Conservation (phyloP, 352 stramenopile genomes). For the Bremia lactucae region DNA sequence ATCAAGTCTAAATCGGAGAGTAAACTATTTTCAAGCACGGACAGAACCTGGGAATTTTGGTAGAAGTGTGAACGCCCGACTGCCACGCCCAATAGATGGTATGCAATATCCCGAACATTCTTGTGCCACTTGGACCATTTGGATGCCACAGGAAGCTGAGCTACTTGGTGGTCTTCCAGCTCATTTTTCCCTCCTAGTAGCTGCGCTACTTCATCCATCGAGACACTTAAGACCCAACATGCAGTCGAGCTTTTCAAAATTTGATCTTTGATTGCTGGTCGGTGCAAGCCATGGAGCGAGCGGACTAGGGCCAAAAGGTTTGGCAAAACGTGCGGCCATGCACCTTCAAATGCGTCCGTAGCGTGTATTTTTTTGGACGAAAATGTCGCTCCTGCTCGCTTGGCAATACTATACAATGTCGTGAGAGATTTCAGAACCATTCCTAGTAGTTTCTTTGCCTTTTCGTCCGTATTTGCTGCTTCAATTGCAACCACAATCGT, state of each 20-base stretch:
- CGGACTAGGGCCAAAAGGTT: conserved; percentile 52
- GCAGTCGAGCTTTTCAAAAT: conserved; percentile 44
- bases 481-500: conserved; percentile 50
- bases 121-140: conserved; percentile 78
- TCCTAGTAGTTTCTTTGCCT: conserved; percentile 32
- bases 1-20: conserved; percentile 51
- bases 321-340: conserved; percentile 60
- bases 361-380: conserved; percentile 10
- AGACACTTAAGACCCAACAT: conserved; percentile 60
- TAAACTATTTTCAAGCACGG: conserved; percentile 49
- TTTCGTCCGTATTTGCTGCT: conserved; percentile 20
- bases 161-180: conserved; percentile 55
- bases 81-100: conserved; percentile 64
- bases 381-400: conserved; percentile 29
- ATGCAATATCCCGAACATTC: conserved; percentile 67
- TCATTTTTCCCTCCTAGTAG: conserved; percentile 65
- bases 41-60: conserved; percentile 27
- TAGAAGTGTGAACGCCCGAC: conserved; percentile 45
- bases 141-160: conserved; percentile 30
- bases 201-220: conserved; percentile 64
- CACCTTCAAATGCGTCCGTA: conserved; percentile 33
- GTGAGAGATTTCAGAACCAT: conserved; percentile 69
- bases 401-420: conserved; percentile 69
- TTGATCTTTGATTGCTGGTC: conserved; percentile 35
- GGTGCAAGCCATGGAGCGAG: conserved; percentile 50